Base-by-base conservation (phyloP, 2,329 filamentous ascomycete species). In the Aspergillus texensis region DNA sequence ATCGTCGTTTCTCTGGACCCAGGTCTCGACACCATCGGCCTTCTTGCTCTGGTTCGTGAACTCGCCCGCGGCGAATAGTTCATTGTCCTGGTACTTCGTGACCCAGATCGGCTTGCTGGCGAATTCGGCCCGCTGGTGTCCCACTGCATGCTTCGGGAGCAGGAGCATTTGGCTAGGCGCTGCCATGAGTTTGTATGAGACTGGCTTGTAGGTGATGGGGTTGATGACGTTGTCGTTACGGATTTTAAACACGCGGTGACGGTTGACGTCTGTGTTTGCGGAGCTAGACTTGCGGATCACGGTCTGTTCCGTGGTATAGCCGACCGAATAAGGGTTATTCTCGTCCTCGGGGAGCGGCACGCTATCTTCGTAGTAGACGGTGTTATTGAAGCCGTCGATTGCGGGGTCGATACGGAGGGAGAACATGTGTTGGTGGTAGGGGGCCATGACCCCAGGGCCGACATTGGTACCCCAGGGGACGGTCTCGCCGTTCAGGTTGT, bases 381-480 rank as follows among this genome's bases (percentile, higher is more conserved):
- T 78, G 70, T 88, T 88, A 28, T 79, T 77, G 64, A 82, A 81
- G 0, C 87, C 87, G 63, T 86, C 86, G 56, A 88, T 79, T 67
- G 85, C 85, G n/a, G 87, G 87, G 70, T 89, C 87, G 14, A 89
- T 80, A 10, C 87, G 84, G 6, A 89, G 81, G 4, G 85, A 88
- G 79, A 94, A 92, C 74, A 93, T 90, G 76, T 93, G 91, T 73
- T 94, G 91, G 71, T 93, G 91, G 76, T 91, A 88, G 0, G 83
- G 81, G 2, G 89, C 90, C 39, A 92, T 84, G 19, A 90, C 89
- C 50, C 89, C 88, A 0, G 89, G 88, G 63, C 89, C 87, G 6
- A 91, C 88, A 46, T 90, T 85, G 0, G 88, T 91, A 39, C 88
- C 89, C 80, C 86, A 90, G 2, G 86, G 85, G 4, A 90, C 88